A percentile compares a stretch with the other conserved stretches of the same genome.
Conservation (phyloP, 768 basidiomycete species). For the Auriscalpium vulgare region DNA sequence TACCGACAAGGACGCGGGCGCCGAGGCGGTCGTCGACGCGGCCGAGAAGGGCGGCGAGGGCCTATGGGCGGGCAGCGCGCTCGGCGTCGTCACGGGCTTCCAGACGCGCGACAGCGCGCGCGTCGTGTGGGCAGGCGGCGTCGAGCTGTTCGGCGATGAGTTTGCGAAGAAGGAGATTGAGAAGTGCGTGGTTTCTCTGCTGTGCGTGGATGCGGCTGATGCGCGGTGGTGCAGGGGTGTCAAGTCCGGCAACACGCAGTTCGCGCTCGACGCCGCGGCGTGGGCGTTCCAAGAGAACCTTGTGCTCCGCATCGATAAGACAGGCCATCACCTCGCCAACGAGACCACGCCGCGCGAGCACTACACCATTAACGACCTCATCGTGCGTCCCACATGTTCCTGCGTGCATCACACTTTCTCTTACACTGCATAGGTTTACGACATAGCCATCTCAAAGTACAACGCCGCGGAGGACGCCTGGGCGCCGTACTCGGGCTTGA, state of each 20-base stretch:
- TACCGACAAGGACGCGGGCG: constrained; percentile 43
- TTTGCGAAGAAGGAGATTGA: constrained; percentile 56
- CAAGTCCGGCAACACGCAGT: constrained; percentile 66
- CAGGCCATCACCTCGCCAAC: constrained; percentile 65
- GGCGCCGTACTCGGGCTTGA: constrained; percentile 62
- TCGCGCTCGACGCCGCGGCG: constrained; percentile 64
- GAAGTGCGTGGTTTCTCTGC: constrained; percentile 35
- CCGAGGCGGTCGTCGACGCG: constrained; percentile 61
- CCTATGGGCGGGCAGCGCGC: constrained; percentile 71
- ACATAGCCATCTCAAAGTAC: constrained; percentile 63
- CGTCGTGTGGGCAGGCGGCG: constrained; percentile 74
- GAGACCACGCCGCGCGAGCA: constrained; percentile 51
- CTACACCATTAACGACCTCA: constrained; percentile 82
- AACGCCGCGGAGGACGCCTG: constrained; percentile 49
- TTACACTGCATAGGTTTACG: constrained; percentile 49
- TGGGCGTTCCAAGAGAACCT: constrained; percentile 91
- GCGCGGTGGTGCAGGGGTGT: constrained; percentile 33
- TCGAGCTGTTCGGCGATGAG: constrained; percentile 72
- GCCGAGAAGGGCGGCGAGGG: constrained; percentile 71
- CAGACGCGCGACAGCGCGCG: constrained; percentile 76
- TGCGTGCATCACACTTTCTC: too few relatives aligned
- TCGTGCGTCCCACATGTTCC: constrained; percentile 41
- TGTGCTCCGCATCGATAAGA: constrained; percentile 70
- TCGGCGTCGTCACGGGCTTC: constrained; percentile 81
- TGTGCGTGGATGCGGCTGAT: not conserved